These are phyloP conservation scores for Ambrosiella cleistominuta DNA, from an alignment of 2,329 filamentous ascomycete genomes.

Conservation along the genomic window DNA sequence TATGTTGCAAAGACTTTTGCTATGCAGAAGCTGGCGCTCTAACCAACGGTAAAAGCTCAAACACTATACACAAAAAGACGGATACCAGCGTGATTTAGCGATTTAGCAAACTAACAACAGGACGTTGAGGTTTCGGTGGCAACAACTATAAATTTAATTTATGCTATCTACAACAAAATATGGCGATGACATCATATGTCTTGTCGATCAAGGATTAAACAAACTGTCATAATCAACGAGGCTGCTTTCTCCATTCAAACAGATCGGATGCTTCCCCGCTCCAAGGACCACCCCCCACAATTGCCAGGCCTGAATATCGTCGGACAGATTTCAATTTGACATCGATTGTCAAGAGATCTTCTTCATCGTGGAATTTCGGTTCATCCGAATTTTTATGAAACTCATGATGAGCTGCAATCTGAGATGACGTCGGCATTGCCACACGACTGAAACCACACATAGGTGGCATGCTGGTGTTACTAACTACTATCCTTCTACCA, in stretches of 20 bases:
- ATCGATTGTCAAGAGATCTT: background rate
- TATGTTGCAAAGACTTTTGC: too few species aligned
- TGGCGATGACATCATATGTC: too few species aligned
- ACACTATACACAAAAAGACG: too few species aligned
- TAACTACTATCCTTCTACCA: background rate
- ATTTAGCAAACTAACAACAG: too few species aligned
- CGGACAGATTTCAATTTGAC: background rate
- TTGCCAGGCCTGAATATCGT: constrained; percentile 10
- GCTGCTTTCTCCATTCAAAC: constrained; percentile 16
- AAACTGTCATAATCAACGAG: background rate
- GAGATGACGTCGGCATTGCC: background rate
- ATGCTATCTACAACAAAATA: too few species aligned
- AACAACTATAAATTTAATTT: too few species aligned
- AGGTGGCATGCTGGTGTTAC: background rate
- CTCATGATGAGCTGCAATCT: constrained; percentile 1
- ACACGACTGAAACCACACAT: background rate
- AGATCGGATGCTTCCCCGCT: constrained; percentile 21
- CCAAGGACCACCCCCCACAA: constrained; percentile 18
- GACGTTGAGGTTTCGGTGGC: too few species aligned
- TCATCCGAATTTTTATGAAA: background rate
- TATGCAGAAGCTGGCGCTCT: too few species aligned
- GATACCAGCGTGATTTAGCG: too few species aligned
- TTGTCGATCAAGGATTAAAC: too few species aligned
- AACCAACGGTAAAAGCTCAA: too few species aligned
- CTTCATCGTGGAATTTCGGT: background rate